Evolutionary conservation across 2,329 filamentous ascomycete species (phyloP), one percentile per base, ranked within the genome.

Genomic region (Colletotrichum godetiae): DNA sequence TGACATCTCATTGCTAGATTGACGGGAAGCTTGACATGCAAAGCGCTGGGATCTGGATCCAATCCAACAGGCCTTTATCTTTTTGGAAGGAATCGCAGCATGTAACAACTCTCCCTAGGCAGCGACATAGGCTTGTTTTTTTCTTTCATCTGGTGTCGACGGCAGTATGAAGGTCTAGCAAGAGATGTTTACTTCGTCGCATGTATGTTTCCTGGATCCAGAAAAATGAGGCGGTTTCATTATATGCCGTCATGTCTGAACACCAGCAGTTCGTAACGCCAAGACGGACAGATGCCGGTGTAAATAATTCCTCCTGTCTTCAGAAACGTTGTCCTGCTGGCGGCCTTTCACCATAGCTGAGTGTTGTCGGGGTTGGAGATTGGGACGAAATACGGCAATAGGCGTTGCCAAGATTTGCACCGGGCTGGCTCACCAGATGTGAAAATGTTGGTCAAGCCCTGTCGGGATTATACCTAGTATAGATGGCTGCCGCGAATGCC

Each of bases 1-100:
- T 67, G 61, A 59, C 53, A 66, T 66, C 53, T 60, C 29, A 5
- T 53, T 58, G 42, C 29, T 42, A 66, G 55, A 66, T 60, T 70
- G 61, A 70, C 24, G 61, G 53, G 55, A 70, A 70, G 67, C 67
- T 70, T 66, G 67, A 59, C 53, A 58, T 42, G 53, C 22, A 64
- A 59, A 46, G 29, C 8, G 22, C 61, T 31, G 31, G 61, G 67
- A 66, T 55, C 15, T 60, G 5, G 37, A 19, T 42, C 35, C 19
- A 31, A 55, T 59, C 67, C 67, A 59, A 31, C 10, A 13, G 22
- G 24, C 12, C 27, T 27, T 24, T 31, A 53, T 27, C 24, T 42
- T 31, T 42, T 42, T 29, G 24, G 2, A 19, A 24, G 24, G 8
- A 8, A 49, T 49, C 10, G 8, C 7, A 49, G 10, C 19, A n/a